A percentile compares a stretch with the other conserved stretches of the same genome.
Conservation (phyloP, 441 rosid species). For the Euphorbia corollata region DNA sequence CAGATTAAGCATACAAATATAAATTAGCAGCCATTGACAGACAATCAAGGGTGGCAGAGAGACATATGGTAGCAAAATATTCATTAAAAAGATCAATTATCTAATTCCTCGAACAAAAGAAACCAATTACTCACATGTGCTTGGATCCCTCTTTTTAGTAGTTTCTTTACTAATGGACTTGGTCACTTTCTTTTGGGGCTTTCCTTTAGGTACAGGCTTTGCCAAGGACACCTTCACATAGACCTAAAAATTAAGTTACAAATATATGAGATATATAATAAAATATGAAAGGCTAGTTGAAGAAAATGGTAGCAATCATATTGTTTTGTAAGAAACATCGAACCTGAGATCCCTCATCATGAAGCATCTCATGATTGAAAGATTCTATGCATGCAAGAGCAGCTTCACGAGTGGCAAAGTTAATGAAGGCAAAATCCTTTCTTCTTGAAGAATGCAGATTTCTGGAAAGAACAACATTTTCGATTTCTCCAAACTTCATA, state of each 20-base stretch:
- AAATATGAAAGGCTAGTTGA: background rate
- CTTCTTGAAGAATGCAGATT: constrained; percentile 31
- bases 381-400: constrained; percentile 30
- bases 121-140: constrained; percentile 22
- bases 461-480: constrained; percentile 28
- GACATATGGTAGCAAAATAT: background rate
- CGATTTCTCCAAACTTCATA: constrained; percentile 33
- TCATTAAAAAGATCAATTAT: background rate
- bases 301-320: background rate
- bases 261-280: background rate
- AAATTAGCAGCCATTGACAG: background rate
- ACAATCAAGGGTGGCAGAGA: background rate
- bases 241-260: constrained; percentile 19
- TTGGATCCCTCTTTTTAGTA: constrained; percentile 19
- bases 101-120: background rate
- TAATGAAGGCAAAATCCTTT: constrained; percentile 33
- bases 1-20: background rate
- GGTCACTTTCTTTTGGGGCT: constrained; percentile 17
- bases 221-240: constrained; percentile 34
- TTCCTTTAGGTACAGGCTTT: constrained; percentile 25
- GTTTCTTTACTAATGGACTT: constrained; percentile 12
- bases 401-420: constrained; percentile 25
- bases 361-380: constrained; percentile 15
- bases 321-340: background rate
- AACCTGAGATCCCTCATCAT: constrained; percentile 26